Evolutionary conservation across 352 stramenopile species (phyloP), one percentile per base, ranked within the genome.

Genomic region (Globisporangium ultimum): DNA sequence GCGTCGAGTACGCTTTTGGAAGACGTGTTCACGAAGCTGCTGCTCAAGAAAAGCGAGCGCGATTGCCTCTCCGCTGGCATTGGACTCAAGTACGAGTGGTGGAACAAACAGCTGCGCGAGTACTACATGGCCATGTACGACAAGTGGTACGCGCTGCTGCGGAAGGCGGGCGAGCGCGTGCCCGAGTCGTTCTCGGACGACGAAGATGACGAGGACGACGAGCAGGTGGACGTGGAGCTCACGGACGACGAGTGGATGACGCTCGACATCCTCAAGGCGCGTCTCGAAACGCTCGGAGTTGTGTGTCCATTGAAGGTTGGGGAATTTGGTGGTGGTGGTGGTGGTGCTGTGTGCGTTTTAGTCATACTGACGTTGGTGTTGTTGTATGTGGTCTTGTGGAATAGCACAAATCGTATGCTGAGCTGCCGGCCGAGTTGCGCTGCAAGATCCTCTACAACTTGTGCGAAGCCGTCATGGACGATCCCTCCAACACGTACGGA

Each of bases 41-140:
- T 95, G 60, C 72, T 93, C 7, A 87, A 88, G 61, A 92, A 95
- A 60, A 92, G 80, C 56, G 84, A 93, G 61, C 80, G 85, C 32
- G 78, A 83, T 24, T 89, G 79, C 56, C 58, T 93, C n/a, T 78
- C 72, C 18, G 75, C 80, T 40, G 85, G 85, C 17, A 81, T 92
- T 34, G 83, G 84, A 2, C 81, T 95, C 47, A 88, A 90, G 71
- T 95, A 95, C 61, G 81, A 91, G 64, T 93, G 83, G 83, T 95
- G 85, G 85, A 91, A 89, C 72, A 91, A 92, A 61, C 85, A 92
- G 56, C 67, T 95, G 58, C 77, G 79, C 10, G 76, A 89, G 58
- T 89, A 92, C 69, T 95, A 93, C 68, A 73, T 87, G 57, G 73
- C 74, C 43, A 70, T 90, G 68, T 95, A 95, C 68, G 72, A 88